phyloP scores from a whole-genome alignment of 139 green algal genomes.

The Axilococcus clingmanii region DNA sequence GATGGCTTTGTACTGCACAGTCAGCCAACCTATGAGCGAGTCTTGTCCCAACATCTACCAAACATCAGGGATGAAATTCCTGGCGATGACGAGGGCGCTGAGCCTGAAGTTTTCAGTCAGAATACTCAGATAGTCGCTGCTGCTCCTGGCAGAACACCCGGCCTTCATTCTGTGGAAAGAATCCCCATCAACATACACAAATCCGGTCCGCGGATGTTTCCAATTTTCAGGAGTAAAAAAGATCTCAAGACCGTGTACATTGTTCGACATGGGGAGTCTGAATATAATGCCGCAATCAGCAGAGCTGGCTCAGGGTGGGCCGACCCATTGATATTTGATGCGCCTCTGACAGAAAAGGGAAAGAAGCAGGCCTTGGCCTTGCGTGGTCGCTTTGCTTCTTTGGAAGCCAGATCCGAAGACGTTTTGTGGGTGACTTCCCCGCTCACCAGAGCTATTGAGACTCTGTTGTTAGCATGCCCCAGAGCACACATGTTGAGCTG shows the following conservation, averaged over 20 bases:
- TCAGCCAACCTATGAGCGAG: slow-evolving; percentile 25
- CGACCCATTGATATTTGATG: slow-evolving; percentile 58
- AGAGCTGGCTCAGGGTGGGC: slow-evolving; percentile 22
- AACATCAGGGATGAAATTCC: slow-evolving; percentile 2
- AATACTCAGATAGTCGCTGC: not conserved
- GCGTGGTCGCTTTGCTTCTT: slow-evolving; percentile 10
- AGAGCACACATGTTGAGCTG: slow-evolving; percentile 5
- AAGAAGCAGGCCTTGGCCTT: slow-evolving; percentile 23
- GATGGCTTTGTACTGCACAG: slow-evolving; percentile 25
- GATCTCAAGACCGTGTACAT: slow-evolving; percentile 37
- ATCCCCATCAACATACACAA: slow-evolving; percentile 7
- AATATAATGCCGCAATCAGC: slow-evolving; percentile 41
- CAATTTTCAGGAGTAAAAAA: slow-evolving; percentile 39
- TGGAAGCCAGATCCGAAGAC: slow-evolving; percentile 21
- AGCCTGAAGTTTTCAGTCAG: too few species aligned
- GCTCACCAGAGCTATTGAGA: slow-evolving; percentile 55
- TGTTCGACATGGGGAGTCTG: slow-evolving; percentile 50
- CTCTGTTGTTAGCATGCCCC: slow-evolving; percentile 36
- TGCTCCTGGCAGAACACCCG: slow-evolving; percentile 4
- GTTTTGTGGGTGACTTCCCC: slow-evolving; percentile 54
- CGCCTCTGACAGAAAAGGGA: slow-evolving; percentile 46
- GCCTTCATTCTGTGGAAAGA: slow-evolving; percentile 16
- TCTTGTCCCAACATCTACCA: slow-evolving; percentile 4
- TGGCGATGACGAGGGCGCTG: too few species aligned
- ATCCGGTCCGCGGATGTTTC: slow-evolving; percentile 27